A percentile compares a stretch with the other conserved stretches of the same genome.
Conservation (phyloP, 257 asterid species). For the Solanum okadae region DNA sequence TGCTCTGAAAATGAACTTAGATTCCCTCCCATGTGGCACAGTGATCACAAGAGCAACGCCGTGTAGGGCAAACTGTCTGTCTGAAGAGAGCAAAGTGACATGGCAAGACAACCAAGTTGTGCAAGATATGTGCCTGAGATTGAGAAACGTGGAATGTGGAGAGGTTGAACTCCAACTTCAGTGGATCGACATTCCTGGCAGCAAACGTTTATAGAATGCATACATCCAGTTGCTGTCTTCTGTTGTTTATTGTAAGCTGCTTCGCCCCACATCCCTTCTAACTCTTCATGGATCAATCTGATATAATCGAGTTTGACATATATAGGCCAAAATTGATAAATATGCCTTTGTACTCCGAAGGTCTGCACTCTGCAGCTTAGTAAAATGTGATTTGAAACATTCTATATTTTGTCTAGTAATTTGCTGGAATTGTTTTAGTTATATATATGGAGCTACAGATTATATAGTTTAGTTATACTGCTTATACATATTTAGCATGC, state of each 20-base stretch:
- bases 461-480: background rate
- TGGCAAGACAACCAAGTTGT: slow-evolving; percentile 39
- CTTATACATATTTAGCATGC: background rate
- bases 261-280: background rate
- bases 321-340: background rate
- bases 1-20: slow-evolving; percentile 17
- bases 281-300: background rate
- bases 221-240: background rate
- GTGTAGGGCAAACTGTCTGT: slow-evolving; percentile 31
- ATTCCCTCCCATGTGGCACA: slow-evolving; percentile 29
- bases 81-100: slow-evolving; percentile 38
- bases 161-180: slow-evolving; percentile 54
- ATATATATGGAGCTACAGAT: background rate
- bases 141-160: slow-evolving; percentile 57
- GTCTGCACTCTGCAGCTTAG: background rate
- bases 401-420: background rate
- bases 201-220: background rate
- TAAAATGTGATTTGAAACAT: background rate
- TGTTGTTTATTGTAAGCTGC: background rate
- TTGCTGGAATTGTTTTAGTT: background rate
- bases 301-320: background rate
- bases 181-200: slow-evolving; percentile 27
- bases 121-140: slow-evolving; percentile 47
- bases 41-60: slow-evolving; percentile 33
- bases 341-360: background rate